A percentile compares a stretch with the other conserved stretches of the same genome.
These are phyloP conservation scores for Zalerion maritima DNA, from an alignment of 495 filamentous ascomycete species.

Conservation along the genomic window DNA sequence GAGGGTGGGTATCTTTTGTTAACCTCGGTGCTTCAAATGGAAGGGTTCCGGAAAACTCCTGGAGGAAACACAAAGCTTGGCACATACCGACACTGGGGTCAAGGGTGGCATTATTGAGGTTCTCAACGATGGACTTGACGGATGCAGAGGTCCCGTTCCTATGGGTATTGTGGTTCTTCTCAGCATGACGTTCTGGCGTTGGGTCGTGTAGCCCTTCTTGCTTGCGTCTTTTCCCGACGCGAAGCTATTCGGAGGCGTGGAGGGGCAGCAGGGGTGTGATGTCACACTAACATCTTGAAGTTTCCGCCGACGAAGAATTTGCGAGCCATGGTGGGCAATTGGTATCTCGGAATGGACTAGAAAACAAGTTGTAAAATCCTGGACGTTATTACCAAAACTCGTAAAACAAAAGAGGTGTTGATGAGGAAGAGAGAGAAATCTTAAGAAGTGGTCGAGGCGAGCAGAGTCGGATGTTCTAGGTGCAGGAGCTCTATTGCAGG, in stretches of 20 bases:
- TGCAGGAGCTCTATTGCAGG: too few species aligned
- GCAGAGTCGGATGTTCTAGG: too few species aligned
- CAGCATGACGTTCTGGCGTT: conserved; percentile 1
- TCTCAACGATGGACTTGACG: conserved; percentile 74
- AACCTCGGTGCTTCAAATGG: background rate
- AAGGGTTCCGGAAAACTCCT: conserved; percentile 4
- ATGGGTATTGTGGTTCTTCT: too few species aligned
- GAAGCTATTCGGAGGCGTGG: conserved; percentile 10
- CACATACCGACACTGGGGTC: conserved; percentile 54
- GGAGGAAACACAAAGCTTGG: too few species aligned
- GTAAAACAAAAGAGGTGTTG: too few species aligned
- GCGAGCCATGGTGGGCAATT: conserved; percentile 57
- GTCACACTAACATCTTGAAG: conserved; percentile 93
- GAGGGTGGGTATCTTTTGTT: background rate
- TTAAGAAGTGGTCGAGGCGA: too few species aligned
- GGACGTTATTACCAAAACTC: too few species aligned
- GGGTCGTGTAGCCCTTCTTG: too few species aligned
- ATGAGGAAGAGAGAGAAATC: too few species aligned
- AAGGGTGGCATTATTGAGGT: conserved; percentile 67
- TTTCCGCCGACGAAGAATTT: conserved; percentile 99
- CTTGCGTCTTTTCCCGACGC: too few species aligned
- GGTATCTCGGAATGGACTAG: conserved; percentile 1
- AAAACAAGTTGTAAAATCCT: conserved; percentile 3
- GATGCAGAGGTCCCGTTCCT: conserved; percentile 87
- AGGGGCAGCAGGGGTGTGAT: conserved; percentile 15